Base-by-base conservation (phyloP, 192 early-diverging fungal species). In the Oehlia diaphana region DNA sequence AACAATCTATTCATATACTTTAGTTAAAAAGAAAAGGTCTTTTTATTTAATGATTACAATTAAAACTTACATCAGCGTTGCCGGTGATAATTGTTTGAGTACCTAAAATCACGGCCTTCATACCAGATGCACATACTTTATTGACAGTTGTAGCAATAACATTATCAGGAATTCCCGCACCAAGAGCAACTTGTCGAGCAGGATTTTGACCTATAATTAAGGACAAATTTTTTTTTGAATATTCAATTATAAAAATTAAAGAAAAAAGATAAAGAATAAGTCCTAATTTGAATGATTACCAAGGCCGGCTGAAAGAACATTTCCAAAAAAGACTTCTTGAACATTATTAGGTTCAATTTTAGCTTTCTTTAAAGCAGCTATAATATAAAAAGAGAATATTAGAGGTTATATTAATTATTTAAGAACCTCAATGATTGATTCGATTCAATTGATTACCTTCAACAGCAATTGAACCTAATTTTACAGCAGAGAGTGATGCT, bases 381-480 rank as follows among this genome's bases (percentile, higher is more conserved):
- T 28, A 26, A 4, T 74, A 64, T 39, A 70, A 63, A 14, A 75
- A 69, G 64, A 31, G 39, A 67, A 37, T 7, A 49, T 9, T 31
- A 4, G 42, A 66, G 7, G 9, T 42, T 42, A 42, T 8, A 42
- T 42, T 42, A 42, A 70, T 12, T 28, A 58, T 9, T 53, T 26
- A 63, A n/a, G 6, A 12, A 14, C 49, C 35, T 42, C 26, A 12
- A 74, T 68, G 14, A 39, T n/a, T 42, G 64, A 61, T 53, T 42
- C 6, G 28, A 66, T 7, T 39, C 19, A 7, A 31, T 31, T 33
- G 39, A 37, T 68, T 84, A 92, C 91, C 94, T 87, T 96, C 94
- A 87, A 97, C 92, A 33, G 95, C 96, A 75, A 94, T 81, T 63
- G 90, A 88, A 53, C 97, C 97, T 61, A 99, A 93, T 83, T 97